phyloP scores from a whole-genome alignment of 202 grass and related monocot genomes.

The Schoenoplectus triqueter region DNA sequence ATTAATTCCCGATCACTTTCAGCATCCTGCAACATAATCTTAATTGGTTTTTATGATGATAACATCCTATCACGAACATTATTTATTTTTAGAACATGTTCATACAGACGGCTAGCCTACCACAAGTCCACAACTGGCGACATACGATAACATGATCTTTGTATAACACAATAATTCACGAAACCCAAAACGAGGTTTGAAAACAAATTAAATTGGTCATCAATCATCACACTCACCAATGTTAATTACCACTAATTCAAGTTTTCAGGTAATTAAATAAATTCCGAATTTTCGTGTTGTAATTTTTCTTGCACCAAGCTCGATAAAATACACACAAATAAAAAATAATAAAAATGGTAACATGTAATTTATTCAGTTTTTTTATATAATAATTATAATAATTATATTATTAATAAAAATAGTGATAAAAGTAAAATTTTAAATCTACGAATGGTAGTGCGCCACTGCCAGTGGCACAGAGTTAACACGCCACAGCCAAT shows the following conservation, averaged over 20 bases:
- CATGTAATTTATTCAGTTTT: background rate
- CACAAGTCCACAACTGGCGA: background rate
- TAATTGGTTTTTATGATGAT: too few species aligned
- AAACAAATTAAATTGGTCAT: background rate
- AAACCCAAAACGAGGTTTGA: slow-evolving; percentile 15
- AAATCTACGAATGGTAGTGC: too few species aligned
- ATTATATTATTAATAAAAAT: too few species aligned
- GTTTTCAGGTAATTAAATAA: slow-evolving; percentile 10
- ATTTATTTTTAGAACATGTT: too few species aligned
- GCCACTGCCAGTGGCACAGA: too few species aligned
- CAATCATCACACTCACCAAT: too few species aligned
- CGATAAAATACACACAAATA: background rate
- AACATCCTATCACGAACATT: too few species aligned
- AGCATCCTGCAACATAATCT: too few species aligned
- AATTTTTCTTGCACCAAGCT: background rate
- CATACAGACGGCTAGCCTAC: too few species aligned
- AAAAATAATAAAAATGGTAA: background rate
- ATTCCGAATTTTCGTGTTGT: slow-evolving; percentile 1
- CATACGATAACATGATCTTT: background rate
- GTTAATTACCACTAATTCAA: background rate
- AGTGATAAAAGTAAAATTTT: background rate
- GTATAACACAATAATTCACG: background rate
- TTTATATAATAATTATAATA: background rate
- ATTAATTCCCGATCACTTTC: too few species aligned
- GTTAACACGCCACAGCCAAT: too few species aligned